Conservation (phyloP, 139 green algal genomes). For the Coelastrella sp. region DNA sequence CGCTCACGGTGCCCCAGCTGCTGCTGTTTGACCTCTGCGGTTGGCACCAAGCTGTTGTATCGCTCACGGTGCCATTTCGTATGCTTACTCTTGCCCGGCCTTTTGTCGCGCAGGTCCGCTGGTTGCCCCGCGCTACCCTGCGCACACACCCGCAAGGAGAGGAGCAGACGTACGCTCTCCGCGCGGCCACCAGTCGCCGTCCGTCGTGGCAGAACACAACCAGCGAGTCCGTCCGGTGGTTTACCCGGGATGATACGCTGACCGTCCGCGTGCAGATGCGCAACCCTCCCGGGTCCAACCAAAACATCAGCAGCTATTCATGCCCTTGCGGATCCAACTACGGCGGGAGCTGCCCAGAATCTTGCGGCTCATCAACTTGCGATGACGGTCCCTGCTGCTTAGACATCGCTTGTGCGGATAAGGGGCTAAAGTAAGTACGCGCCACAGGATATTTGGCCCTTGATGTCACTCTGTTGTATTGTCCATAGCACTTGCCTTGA, state of each 20-base stretch:
- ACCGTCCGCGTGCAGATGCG: conserved; percentile 1
- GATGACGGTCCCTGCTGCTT: conserved; percentile 1
- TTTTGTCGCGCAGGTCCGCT: conserved; percentile 19
- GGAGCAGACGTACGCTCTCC: background rate
- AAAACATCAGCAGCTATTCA: background rate
- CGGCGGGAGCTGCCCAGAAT: background rate
- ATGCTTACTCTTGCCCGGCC: too few species aligned
- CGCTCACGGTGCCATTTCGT: background rate
- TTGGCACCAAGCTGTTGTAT: background rate
- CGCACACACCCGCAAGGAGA: background rate
- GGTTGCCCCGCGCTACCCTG: conserved; percentile 8
- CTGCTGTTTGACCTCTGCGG: background rate
- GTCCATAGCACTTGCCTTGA: too few species aligned
- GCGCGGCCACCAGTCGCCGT: background rate
- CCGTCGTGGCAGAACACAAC: background rate
- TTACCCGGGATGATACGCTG: background rate
- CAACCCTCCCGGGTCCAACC: background rate
- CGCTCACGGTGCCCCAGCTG: background rate
- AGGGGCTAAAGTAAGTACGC: background rate
- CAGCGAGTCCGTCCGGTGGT: background rate
- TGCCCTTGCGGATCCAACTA: background rate
- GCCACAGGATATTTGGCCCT: background rate
- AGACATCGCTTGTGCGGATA: background rate
- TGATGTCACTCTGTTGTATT: too few species aligned
- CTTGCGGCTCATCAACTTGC: background rate